A percentile compares a stretch with the other conserved stretches of the same genome.
phyloP scores from a whole-genome alignment of 2,329 filamentous ascomycete species.

The Colletotrichum sansevieriae region DNA sequence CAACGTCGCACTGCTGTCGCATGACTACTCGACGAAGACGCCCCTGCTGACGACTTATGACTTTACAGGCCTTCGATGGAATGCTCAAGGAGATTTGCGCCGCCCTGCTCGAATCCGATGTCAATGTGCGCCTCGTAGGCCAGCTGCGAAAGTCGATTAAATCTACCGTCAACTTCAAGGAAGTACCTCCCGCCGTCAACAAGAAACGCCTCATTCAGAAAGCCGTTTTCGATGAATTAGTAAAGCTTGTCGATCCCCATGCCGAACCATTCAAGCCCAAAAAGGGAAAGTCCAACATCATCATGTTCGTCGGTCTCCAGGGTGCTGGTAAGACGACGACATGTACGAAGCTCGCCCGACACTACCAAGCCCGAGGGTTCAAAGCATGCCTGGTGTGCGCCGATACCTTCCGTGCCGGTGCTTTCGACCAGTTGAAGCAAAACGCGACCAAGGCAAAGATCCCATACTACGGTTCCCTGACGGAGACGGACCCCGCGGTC shows the following conservation, averaged over 20 bases:
- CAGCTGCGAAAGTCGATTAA: conserved; percentile 95
- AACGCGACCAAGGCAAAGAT: conserved; percentile 99
- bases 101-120: conserved; percentile 95
- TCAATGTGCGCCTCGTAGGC: conserved; percentile 94
- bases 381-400: conserved; percentile 95
- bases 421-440: conserved; percentile 98
- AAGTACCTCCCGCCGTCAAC: conserved; percentile 90
- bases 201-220: conserved; percentile 99
- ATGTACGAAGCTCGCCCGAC: conserved; percentile 94
- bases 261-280: conserved; percentile 96
- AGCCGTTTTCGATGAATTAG: conserved; percentile 95
- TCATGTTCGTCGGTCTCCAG: conserved; percentile 99
- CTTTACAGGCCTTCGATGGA: conserved; percentile 84
- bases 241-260: conserved; percentile 95
- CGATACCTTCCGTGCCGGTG: conserved; percentile 97
- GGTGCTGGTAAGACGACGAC: conserved; percentile 98
- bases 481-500: conserved; percentile 93
- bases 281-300: conserved; percentile 95
- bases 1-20: conserved; percentile 1
- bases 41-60: conserved; percentile 3
- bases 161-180: conserved; percentile 91
- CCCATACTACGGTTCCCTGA: conserved; percentile 96
- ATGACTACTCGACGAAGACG: background rate
- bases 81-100: conserved; percentile 99
- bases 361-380: conserved; percentile 95